These are phyloP conservation scores for Leccinum discolor DNA, from an alignment of 1,284 basidiomycete species.

Conservation along the genomic window DNA sequence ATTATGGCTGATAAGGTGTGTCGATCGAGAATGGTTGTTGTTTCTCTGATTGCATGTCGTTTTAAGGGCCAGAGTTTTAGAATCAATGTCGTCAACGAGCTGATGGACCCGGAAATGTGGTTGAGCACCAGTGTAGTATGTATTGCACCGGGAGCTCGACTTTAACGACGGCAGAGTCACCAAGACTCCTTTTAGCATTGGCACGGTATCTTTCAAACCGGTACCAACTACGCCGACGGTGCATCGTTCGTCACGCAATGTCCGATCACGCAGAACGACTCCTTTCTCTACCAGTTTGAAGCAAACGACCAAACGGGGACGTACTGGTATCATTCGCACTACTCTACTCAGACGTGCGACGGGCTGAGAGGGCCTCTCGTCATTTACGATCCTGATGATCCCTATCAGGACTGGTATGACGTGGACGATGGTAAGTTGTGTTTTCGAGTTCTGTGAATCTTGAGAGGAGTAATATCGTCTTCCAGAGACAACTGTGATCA, in stretches of 20 bases:
- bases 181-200: background rate
- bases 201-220: background rate
- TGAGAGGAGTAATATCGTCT: background rate
- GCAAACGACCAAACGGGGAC: background rate
- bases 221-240: background rate
- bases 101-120: background rate
- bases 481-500: background rate
- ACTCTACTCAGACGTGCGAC: background rate
- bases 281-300: background rate
- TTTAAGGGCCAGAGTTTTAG: background rate
- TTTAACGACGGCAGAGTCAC: background rate
- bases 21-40: background rate
- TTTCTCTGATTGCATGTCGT: background rate
- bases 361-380: background rate
- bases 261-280: background rate
- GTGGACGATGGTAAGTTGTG: background rate
- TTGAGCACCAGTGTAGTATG: background rate
- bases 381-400: background rate
- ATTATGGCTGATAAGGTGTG: background rate
- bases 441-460: background rate
- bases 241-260: background rate
- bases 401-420: background rate
- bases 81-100: background rate
- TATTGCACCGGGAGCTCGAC: background rate
- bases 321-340: background rate